Conservation (phyloP, 106 monocot genomes). For the Acorus calamus region DNA sequence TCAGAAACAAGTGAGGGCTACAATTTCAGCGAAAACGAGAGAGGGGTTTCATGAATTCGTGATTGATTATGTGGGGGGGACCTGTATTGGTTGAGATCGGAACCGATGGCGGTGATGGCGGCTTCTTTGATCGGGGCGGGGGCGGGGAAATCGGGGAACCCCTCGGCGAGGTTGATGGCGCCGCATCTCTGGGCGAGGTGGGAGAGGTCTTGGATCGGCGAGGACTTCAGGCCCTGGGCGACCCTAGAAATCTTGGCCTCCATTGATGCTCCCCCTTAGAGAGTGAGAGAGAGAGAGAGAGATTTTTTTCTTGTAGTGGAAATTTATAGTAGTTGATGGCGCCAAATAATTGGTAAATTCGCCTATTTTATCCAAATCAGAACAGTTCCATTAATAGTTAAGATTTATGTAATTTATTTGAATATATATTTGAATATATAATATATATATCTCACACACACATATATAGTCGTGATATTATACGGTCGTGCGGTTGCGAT, state of each 20-base stretch:
- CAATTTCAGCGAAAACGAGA: too few relatives aligned
- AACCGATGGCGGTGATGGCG: slow-evolving; percentile 65
- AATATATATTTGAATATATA: too few relatives aligned
- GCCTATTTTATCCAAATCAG: too few relatives aligned
- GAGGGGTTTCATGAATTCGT: too few relatives aligned
- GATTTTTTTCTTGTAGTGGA: too few relatives aligned
- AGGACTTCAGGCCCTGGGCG: slow-evolving; percentile 27
- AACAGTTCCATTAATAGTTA: too few relatives aligned
- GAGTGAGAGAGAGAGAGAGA: slow-evolving; percentile 12
- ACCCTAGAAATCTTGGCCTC: slow-evolving; percentile 45
- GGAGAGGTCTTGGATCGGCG: slow-evolving; percentile 83
- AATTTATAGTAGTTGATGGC: too few relatives aligned
- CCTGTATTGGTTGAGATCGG: slow-evolving; percentile 84
- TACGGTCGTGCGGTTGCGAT: too few relatives aligned
- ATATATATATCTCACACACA: too few relatives aligned
- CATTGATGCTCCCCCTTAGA: slow-evolving; percentile 26
- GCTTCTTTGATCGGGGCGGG: slow-evolving; percentile 53
- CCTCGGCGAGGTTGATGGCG: slow-evolving; percentile 91
- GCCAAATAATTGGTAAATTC: too few relatives aligned
- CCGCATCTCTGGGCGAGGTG: slow-evolving; percentile 64
- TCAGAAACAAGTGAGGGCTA: not conserved
- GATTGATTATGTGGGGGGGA: not conserved
- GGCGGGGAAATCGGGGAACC: slow-evolving; percentile 90
- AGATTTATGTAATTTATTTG: too few relatives aligned
- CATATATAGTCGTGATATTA: too few relatives aligned